Conservation (phyloP, 1,284 basidiomycete genomes). For the Nidula niveotomentosa region DNA sequence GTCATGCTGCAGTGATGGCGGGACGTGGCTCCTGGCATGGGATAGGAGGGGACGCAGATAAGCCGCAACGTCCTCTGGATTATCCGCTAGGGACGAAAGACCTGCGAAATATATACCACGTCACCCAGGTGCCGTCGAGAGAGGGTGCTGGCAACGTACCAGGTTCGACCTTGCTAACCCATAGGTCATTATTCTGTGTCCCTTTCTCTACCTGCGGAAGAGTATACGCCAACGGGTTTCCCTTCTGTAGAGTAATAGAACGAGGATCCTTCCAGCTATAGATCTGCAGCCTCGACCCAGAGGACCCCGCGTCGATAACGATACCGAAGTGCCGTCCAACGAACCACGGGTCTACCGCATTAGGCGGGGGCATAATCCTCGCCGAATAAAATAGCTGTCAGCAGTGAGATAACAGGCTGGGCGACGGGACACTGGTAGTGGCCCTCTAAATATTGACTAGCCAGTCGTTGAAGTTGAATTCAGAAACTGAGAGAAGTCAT, state of each 20-base stretch:
- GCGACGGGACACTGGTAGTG: background rate
- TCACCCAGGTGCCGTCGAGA: background rate
- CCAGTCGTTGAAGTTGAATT: too few species aligned
- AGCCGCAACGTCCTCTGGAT: slow-evolving; percentile 66
- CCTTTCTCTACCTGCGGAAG: slow-evolving; percentile 94
- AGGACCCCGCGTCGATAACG: slow-evolving; percentile 97
- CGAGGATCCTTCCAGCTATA: slow-evolving; percentile 95
- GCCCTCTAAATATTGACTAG: background rate
- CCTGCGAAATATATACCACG: slow-evolving; percentile 47
- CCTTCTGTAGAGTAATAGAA: slow-evolving; percentile 43
- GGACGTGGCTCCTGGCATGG: slow-evolving; percentile 84
- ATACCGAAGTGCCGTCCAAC: slow-evolving; percentile 87
- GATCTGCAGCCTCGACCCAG: slow-evolving; percentile 93
- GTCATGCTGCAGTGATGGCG: slow-evolving; percentile 77
- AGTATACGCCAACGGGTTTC: slow-evolving; percentile 40
- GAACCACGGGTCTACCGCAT: slow-evolving; percentile 68
- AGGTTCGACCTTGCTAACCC: slow-evolving; percentile 93
- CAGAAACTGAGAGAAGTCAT: too few species aligned
- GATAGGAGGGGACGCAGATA: slow-evolving; percentile 85
- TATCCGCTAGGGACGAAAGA: slow-evolving; percentile 80
- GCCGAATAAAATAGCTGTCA: slow-evolving; percentile 3
- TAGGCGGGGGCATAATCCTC: slow-evolving; percentile 68
- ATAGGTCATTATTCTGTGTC: slow-evolving; percentile 75
- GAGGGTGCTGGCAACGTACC: slow-evolving; percentile 51
- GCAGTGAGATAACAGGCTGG: slow-evolving; percentile 1